Percentiles rank a stretch among this genome's conserved stretches.
Evolutionary conservation across 352 stramenopile genomes (phyloP).

Genomic region (Aphanomyces cochlioides): DNA sequence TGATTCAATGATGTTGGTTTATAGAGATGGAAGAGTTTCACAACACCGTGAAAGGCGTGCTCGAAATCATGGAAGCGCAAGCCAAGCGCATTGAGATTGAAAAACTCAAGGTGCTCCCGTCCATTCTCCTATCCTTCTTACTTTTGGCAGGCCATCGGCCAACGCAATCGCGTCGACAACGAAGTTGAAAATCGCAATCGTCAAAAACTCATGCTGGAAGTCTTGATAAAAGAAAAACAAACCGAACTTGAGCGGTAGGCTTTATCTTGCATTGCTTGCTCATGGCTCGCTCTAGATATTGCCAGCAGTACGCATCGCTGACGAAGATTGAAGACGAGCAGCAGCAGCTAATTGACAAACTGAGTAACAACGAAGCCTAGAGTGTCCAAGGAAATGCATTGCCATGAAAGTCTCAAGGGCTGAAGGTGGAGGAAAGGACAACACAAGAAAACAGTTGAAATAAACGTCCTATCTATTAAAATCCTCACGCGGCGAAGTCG

Average conservation of each 20-base stretch:
- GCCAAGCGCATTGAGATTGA: conserved; percentile 74
- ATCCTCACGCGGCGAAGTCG: conserved; percentile 48
- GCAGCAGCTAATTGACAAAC: conserved; percentile 75
- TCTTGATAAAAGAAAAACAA: conserved; percentile 80
- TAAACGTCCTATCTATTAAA: not conserved
- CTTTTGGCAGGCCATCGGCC: conserved; percentile 54
- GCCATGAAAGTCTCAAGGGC: not conserved
- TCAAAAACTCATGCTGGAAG: conserved; percentile 73
- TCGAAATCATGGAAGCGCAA: conserved; percentile 76
- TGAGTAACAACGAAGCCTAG: conserved; percentile 85
- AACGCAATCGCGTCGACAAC: conserved; percentile 74
- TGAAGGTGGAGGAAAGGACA: too few relatives aligned
- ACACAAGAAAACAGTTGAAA: too few relatives aligned
- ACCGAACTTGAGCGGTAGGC: conserved; percentile 67
- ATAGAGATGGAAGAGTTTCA: conserved; percentile 80
- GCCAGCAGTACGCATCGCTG: conserved; percentile 72
- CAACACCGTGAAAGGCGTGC: conserved; percentile 69
- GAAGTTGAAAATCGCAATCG: conserved; percentile 80
- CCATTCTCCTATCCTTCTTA: not conserved
- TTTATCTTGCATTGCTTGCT: not conserved
- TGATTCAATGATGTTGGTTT: not conserved
- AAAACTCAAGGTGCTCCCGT: conserved; percentile 60
- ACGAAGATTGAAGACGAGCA: conserved; percentile 76
- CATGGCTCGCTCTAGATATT: conserved; percentile 44
- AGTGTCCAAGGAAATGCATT: not conserved